Evolutionary conservation across 2,329 filamentous ascomycete genomes (phyloP), one percentile per base, ranked within the genome.

Genomic region (Emericellopsis atlantica): DNA sequence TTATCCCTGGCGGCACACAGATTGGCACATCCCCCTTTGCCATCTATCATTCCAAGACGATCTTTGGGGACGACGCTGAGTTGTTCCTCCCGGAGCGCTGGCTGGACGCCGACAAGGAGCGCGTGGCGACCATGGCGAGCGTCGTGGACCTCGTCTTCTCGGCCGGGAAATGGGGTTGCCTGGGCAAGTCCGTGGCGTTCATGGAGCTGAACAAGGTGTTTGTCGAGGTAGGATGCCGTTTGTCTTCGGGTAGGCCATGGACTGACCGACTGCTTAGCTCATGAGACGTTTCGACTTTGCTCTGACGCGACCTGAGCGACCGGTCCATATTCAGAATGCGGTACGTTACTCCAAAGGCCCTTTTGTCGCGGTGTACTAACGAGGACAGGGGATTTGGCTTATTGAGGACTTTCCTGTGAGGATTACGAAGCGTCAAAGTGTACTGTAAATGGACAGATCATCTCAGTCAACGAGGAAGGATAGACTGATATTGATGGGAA

Each of bases 11-110:
- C 34, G 69, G 69, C 21, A 66, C 64, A 2, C 55, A 64, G 34
- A 57, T 75, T 6, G 67, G 62, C 29, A 59, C 60, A 41, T 64
- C 59, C 38, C 54, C 63, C 3, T 64, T 64, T 45, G 60, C 57
- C 4, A 50, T 68, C 15, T 60, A 65, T 41, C 55, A 57, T 26
- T 53, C 59, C 37, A 57, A 61, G 42, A 45, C 45, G 14, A 48
- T 61, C 21, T 62, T 59, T 40, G 64, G 66, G 8, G 43, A 50
- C 1, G 64, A 69, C 43, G 60, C 62, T 3, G 52, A 60, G 29
- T 42, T 60, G 1, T 74, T 66, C 48, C 55, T 61, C 18, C 72
- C 71, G 1, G 69, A 69, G 39, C 58, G 71, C 35, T 74, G 69
- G 67, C 47, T 74, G 4, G 56, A 66, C 42, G 57, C 52, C 10